Conservation (phyloP, 1,284 basidiomycete genomes). For the Golubevia sp. region DNA sequence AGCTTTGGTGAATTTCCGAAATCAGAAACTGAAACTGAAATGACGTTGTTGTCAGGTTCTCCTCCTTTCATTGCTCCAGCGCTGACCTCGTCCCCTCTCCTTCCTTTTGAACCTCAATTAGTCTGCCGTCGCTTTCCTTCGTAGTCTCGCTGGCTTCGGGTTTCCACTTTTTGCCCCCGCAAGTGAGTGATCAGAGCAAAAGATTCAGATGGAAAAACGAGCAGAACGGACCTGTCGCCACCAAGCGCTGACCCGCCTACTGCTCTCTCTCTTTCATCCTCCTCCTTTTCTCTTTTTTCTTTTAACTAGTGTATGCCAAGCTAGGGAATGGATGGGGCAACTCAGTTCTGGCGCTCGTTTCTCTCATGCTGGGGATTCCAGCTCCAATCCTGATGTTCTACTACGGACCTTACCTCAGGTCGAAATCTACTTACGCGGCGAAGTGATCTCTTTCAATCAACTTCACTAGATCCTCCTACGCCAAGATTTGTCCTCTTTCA, state of each 20-base stretch:
- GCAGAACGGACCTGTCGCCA: too few relatives aligned
- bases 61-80: too few relatives aligned
- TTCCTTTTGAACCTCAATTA: too few relatives aligned
- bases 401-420: slow-evolving; percentile 34
- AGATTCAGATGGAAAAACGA: not conserved
- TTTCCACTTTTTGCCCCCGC: slow-evolving; percentile 47
- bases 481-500: too few relatives aligned
- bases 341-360: slow-evolving; percentile 48
- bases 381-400: slow-evolving; percentile 37
- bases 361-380: slow-evolving; percentile 51
- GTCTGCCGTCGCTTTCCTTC: slow-evolving; percentile 43
- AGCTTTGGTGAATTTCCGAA: too few relatives aligned
- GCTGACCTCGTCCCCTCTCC: too few relatives aligned
- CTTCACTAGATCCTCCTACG: too few relatives aligned
- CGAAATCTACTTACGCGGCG: slow-evolving; percentile 36
- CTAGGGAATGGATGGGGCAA: slow-evolving; percentile 58
- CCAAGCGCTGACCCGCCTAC: too few relatives aligned
- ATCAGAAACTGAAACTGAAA: too few relatives aligned
- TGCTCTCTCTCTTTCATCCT: not conserved
- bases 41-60: too few relatives aligned
- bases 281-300: not conserved
- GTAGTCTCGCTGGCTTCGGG: slow-evolving; percentile 54
- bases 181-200: slow-evolving; percentile 1
- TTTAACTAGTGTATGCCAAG: slow-evolving; percentile 23
- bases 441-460: too few relatives aligned